phyloP scores from a whole-genome alignment of 2,329 filamentous ascomycete genomes.

The Hypocrella siamensis region DNA sequence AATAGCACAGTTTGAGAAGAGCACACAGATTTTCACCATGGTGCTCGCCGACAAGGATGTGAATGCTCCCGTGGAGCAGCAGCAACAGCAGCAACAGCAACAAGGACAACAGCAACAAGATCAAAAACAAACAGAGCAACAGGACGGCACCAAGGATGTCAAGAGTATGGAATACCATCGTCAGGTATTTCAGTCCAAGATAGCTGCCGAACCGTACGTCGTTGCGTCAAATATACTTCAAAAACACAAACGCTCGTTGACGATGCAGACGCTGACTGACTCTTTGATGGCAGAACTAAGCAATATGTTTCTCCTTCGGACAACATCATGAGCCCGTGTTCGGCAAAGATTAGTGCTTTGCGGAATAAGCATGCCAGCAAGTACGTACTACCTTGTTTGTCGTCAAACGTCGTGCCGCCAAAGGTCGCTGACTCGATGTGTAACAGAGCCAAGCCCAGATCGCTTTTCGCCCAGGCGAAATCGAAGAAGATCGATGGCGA shows the following conservation, averaged over 20 bases:
- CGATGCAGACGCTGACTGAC: slow-evolving; percentile 3
- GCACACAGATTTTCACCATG: slow-evolving; percentile 36
- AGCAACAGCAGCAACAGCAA: too few species aligned
- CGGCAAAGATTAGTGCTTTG: slow-evolving; percentile 65
- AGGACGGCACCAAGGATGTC: slow-evolving; percentile 30
- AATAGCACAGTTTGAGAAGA: too few species aligned
- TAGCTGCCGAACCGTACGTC: slow-evolving; percentile 48
- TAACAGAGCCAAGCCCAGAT: slow-evolving; percentile 47
- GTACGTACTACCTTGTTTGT: slow-evolving; percentile 28
- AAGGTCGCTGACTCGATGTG: too few species aligned
- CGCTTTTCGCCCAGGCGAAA: slow-evolving; percentile 50
- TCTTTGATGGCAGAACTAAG: slow-evolving; percentile 2
- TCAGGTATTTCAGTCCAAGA: slow-evolving; percentile 57
- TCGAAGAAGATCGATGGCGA: slow-evolving; percentile 43
- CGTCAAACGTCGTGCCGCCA: not conserved
- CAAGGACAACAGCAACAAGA: not conserved
- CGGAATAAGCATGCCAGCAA: slow-evolving; percentile 69
- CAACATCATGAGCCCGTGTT: slow-evolving; percentile 75
- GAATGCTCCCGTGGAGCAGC: slow-evolving; percentile 33
- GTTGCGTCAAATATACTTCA: too few species aligned
- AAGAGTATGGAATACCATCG: slow-evolving; percentile 68
- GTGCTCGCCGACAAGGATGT: slow-evolving; percentile 51
- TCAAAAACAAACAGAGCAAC: not conserved
- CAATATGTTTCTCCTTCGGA: slow-evolving; percentile 71
- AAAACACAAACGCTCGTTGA: too few species aligned